These are phyloP conservation scores for Penicillium mononematosum DNA, from an alignment of 495 filamentous ascomycete species.

Conservation along the genomic window DNA sequence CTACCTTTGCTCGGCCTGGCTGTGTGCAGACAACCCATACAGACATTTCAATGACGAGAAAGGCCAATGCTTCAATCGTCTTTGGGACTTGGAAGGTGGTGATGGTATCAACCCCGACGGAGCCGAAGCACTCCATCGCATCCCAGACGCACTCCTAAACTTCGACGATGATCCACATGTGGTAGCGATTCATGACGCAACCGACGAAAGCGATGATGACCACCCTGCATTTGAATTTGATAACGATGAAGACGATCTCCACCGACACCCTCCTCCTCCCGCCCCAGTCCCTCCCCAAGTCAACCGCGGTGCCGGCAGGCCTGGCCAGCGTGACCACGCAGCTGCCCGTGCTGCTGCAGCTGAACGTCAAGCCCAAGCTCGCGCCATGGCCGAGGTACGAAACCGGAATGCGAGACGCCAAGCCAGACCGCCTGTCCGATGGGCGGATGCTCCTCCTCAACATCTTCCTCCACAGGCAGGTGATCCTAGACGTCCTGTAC, in stretches of 20 bases:
- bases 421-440: neutral
- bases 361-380: constrained; percentile 45
- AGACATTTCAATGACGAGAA: constrained; percentile 74
- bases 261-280: constrained; percentile 42
- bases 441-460: constrained; percentile 4
- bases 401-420: constrained; percentile 22
- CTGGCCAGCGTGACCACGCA: constrained; percentile 27
- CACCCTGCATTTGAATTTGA: constrained; percentile 31
- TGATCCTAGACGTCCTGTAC: constrained; percentile 18
- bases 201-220: constrained; percentile 24
- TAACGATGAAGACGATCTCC: constrained; percentile 29
- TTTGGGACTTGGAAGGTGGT: constrained; percentile 87
- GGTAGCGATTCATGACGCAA: constrained; percentile 1
- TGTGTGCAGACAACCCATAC: constrained; percentile 80
- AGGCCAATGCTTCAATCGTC: constrained; percentile 70
- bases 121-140: constrained; percentile 42
- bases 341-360: constrained; percentile 44
- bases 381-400: constrained; percentile 45
- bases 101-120: constrained; percentile 60
- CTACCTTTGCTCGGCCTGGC: constrained; percentile 87
- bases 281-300: constrained; percentile 42
- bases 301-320: constrained; percentile 26
- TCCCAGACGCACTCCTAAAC: constrained; percentile 36
- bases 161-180: constrained; percentile 36
- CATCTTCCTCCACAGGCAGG: neutral